phyloP scores from a whole-genome alignment of 2,329 filamentous ascomycete species.

The Calcarisporium arbuscula region DNA sequence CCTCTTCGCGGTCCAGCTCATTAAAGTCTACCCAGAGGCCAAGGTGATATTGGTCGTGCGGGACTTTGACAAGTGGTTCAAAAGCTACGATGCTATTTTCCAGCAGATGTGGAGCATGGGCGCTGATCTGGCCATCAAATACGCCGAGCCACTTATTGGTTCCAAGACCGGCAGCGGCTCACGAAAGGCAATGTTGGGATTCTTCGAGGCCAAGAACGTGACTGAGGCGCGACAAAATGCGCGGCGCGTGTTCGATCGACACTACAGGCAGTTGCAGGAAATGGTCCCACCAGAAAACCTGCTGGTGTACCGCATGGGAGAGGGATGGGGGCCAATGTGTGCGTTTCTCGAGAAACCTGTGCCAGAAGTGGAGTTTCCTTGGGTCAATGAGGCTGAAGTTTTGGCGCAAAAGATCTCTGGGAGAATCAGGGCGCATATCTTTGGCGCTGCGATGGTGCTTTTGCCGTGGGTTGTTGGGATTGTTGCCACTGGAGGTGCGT shows the following conservation, averaged over 20 bases:
- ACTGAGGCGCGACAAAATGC: conserved; percentile 17
- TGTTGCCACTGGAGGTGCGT: conserved; percentile 8
- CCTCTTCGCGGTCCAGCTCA: conserved; percentile 20
- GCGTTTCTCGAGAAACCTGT: conserved; percentile 25
- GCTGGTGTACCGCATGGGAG: conserved; percentile 23
- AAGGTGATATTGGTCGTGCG: conserved; percentile 26
- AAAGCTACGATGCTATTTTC: conserved; percentile 22
- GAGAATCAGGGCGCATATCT: conserved; percentile 8
- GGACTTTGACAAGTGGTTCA: conserved; percentile 24
- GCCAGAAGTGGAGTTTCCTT: conserved; percentile 23
- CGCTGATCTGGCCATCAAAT: conserved; percentile 11
- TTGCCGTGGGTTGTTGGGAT: conserved; percentile 14
- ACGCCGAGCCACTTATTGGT: conserved; percentile 25
- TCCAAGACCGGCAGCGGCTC: conserved; percentile 16
- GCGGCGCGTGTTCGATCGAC: conserved; percentile 19
- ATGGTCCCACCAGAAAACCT: conserved; percentile 18
- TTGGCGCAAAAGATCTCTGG: conserved; percentile 8
- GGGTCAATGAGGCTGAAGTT: conserved; percentile 22
- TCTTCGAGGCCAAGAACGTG: conserved; percentile 16
- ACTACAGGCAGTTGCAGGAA: conserved; percentile 21
- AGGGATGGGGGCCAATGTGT: conserved; percentile 31
- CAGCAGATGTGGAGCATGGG: conserved; percentile 16
- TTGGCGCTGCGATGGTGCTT: conserved; percentile 5
- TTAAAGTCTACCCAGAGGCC: conserved; percentile 24
- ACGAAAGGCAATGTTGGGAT: conserved; percentile 21